Percentiles rank a stretch among this genome's conserved stretches.
These are phyloP conservation scores for Leccinum pachyderme DNA, from an alignment of 1,284 basidiomycete species.

Conservation along the genomic window DNA sequence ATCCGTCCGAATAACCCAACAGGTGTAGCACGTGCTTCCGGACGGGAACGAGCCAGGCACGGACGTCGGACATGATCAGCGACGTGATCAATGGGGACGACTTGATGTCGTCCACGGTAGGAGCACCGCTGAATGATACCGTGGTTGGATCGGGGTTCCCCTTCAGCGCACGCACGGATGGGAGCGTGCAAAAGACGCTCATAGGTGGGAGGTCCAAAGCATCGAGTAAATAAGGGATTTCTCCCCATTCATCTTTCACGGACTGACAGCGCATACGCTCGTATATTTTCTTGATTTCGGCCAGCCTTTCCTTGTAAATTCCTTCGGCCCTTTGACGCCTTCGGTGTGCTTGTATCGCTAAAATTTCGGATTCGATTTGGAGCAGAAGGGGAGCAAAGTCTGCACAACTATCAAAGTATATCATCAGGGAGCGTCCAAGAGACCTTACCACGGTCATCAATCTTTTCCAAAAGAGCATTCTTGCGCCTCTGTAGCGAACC, in stretches of 20 bases:
- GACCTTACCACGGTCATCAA: slow-evolving; percentile 34
- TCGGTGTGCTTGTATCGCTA: slow-evolving; percentile 25
- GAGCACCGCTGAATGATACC: not conserved
- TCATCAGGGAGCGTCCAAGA: not conserved
- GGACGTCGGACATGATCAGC: slow-evolving; percentile 45
- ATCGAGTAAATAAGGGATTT: not conserved
- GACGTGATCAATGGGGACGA: slow-evolving; percentile 34
- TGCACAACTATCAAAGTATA: slow-evolving; percentile 12
- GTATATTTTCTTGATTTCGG: slow-evolving; percentile 35
- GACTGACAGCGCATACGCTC: slow-evolving; percentile 31
- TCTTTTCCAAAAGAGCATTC: slow-evolving; percentile 35
- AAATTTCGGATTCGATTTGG: slow-evolving; percentile 35
- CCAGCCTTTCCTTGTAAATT: slow-evolving; percentile 20
- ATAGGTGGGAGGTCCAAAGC: slow-evolving; percentile 40
- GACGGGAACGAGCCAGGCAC: slow-evolving; percentile 46
- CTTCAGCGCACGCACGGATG: slow-evolving; percentile 40
- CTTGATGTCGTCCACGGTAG: slow-evolving; percentile 28
- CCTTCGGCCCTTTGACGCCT: slow-evolving; percentile 27
- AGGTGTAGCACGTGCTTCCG: slow-evolving; percentile 41
- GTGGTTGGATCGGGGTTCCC: slow-evolving; percentile 23
- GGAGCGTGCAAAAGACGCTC: slow-evolving; percentile 43
- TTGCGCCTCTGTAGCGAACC: slow-evolving; percentile 35
- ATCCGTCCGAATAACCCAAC: slow-evolving; percentile 46
- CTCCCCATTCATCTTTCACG: not conserved
- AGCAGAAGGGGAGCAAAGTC: slow-evolving; percentile 26